Evolutionary conservation across 495 filamentous ascomycete genomes (phyloP).

Genomic region (Hypomontagnella submonticulosa): DNA sequence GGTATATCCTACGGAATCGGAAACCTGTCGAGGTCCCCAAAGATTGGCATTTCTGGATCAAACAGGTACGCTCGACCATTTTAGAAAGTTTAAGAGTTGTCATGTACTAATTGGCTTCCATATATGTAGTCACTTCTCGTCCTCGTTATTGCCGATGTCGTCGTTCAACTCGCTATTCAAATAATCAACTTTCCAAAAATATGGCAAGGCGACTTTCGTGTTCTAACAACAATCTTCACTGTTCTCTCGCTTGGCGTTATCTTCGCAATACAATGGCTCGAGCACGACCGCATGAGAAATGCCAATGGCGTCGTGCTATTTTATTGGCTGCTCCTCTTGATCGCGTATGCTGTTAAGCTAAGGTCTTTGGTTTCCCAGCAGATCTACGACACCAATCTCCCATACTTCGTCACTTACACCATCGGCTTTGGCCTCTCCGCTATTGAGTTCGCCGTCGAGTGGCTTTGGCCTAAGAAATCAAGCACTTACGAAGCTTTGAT

Average conservation of each 20-base stretch:
- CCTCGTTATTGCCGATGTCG: slow-evolving; percentile 72
- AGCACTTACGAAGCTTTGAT: slow-evolving; percentile 84
- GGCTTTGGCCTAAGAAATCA: slow-evolving; percentile 87
- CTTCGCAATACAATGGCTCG: slow-evolving; percentile 88
- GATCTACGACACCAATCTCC: slow-evolving; percentile 68
- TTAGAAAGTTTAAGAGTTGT: background rate
- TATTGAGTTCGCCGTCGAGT: slow-evolving; percentile 85
- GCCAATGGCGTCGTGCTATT: slow-evolving; percentile 94
- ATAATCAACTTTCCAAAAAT: slow-evolving; percentile 73
- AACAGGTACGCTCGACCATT: slow-evolving; percentile 70
- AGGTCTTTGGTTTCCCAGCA: slow-evolving; percentile 86
- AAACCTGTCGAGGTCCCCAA: slow-evolving; percentile 74
- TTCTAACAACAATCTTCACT: slow-evolving; percentile 85
- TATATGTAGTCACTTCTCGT: slow-evolving; percentile 75
- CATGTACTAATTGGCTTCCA: slow-evolving; percentile 40
- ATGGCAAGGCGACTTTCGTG: slow-evolving; percentile 86
- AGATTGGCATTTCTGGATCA: slow-evolving; percentile 96
- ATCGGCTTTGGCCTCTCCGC: slow-evolving; percentile 77
- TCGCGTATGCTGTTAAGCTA: slow-evolving; percentile 84
- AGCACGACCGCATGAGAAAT: slow-evolving; percentile 88
- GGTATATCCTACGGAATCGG: slow-evolving; percentile 69
- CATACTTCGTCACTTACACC: slow-evolving; percentile 84
- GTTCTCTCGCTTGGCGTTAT: slow-evolving; percentile 83
- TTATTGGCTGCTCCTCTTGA: slow-evolving; percentile 93
- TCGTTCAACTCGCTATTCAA: slow-evolving; percentile 80